Base-by-base conservation (phyloP, 768 basidiomycete species). In the Tremella fuciformis region DNA sequence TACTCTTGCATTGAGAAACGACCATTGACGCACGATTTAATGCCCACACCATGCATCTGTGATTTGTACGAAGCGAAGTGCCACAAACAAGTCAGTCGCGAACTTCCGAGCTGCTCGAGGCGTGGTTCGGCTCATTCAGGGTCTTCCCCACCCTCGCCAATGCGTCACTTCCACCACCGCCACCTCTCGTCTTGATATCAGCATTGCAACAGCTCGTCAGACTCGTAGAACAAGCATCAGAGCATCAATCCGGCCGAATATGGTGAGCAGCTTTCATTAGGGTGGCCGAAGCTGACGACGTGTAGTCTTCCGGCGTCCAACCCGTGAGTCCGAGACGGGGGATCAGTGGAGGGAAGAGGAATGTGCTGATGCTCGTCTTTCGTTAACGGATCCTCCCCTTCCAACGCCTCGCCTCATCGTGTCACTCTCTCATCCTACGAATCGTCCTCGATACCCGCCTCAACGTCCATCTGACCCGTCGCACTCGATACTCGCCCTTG, bases 281-380 rank as follows among this genome's bases (percentile, higher is more conserved):
- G 8, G 41, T 13, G 50, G 44, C 47, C 19, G 41, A 18, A 47
- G 53, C 58, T 63, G 41, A 53, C 60, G 41, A 53, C 49, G 25
- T 49, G 11, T 56, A 75, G 74, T 75, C 74, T 39, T 75, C 74
- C 66, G 74, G 74, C 62, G 71, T 75, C 42, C 72, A 75, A 63
- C 74, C 74, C 58, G 58, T 60, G 34, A 37, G 57, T 58, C 11
- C 25, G 44, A n/a, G 18, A 11, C n/a, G 3, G 42, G 16, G 42
- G 24, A 15, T 19, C 48, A 50, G 9, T 21, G 6, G 29, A 11
- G 29, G 11, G 7, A 18, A 15, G 22, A 46, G 42, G 51, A 26
- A 52, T 34, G 9, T 39, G 29, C 18, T 18, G 37, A 18, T 38
- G 48, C 16, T 46, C 37, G 38, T 34, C n/a, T 44, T 8, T 15